Evolutionary conservation across 1,284 basidiomycete genomes (phyloP).

Genomic region (Malassezia nana): DNA sequence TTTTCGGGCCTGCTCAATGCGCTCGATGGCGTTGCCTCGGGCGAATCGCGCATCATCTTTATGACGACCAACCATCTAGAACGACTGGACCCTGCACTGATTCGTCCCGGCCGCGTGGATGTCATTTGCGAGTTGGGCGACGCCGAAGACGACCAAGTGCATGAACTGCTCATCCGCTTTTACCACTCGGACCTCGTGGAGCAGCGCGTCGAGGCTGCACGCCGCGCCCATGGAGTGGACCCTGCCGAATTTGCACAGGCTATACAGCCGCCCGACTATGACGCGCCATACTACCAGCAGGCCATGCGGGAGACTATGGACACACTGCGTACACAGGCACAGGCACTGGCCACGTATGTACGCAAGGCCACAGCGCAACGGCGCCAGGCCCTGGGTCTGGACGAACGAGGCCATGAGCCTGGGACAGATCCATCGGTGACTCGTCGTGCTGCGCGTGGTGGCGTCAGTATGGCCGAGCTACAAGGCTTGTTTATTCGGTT

Average conservation of each 20-base stretch:
- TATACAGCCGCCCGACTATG: slow-evolving; percentile 1
- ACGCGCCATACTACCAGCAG: slow-evolving; percentile 9
- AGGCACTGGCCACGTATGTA: slow-evolving; percentile 2
- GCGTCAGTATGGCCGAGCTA: slow-evolving; percentile 48
- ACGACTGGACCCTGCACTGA: slow-evolving; percentile 67
- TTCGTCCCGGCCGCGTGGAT: slow-evolving; percentile 89
- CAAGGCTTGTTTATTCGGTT: slow-evolving; percentile 47
- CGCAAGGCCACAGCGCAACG: slow-evolving; percentile 12
- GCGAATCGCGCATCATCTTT: slow-evolving; percentile 84
- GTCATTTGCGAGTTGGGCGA: slow-evolving; percentile 75
- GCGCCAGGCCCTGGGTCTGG: slow-evolving; percentile 12
- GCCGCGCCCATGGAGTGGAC: slow-evolving; percentile 10
- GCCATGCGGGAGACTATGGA: not conserved
- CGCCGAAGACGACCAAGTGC: slow-evolving; percentile 71
- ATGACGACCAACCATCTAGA: slow-evolving; percentile 94
- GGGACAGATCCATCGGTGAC: slow-evolving; percentile 11
- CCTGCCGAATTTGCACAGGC: slow-evolving; percentile 6
- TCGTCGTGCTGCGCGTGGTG: slow-evolving; percentile 32
- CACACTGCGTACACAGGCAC: not conserved
- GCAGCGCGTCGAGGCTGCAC: slow-evolving; percentile 5
- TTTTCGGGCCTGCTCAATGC: slow-evolving; percentile 97
- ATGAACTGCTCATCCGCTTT: slow-evolving; percentile 70
- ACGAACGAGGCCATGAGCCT: slow-evolving; percentile 12
- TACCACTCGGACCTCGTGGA: slow-evolving; percentile 52
- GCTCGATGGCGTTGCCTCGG: slow-evolving; percentile 90